Conservation (phyloP, 179 eudicot genomes). For the Spinacia oleracea region DNA sequence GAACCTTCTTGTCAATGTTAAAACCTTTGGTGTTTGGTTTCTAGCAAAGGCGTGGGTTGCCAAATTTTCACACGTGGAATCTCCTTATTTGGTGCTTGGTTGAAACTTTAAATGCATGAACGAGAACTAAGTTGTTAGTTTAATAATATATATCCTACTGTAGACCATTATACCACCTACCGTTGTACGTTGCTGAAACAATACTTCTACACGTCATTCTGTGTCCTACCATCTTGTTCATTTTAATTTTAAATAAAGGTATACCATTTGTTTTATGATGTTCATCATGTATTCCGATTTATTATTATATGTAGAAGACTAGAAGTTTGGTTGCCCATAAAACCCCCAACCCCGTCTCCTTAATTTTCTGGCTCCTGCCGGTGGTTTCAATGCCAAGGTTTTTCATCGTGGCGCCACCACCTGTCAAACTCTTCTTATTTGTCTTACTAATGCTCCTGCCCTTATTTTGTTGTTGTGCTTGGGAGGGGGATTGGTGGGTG, state of each 20-base stretch:
- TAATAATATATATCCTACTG: neutral
- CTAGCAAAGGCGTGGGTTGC: neutral
- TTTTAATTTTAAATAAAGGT: neutral
- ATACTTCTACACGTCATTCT: neutral
- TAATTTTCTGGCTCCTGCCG: too few relatives aligned
- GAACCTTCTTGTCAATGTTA: constrained; percentile 5
- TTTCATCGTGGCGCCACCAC: too few relatives aligned
- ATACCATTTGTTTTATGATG: neutral
- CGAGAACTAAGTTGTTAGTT: neutral
- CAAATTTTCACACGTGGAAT: neutral
- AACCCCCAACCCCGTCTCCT: too few relatives aligned
- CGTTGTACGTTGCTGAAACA: neutral
- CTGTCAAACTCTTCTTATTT: too few relatives aligned
- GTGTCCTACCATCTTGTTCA: neutral
- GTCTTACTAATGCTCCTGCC: too few relatives aligned
- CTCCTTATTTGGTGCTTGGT: neutral
- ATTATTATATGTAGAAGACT: too few relatives aligned
- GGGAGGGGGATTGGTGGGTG: too few relatives aligned
- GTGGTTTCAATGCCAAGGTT: too few relatives aligned
- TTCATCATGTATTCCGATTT: neutral
- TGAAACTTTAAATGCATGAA: neutral
- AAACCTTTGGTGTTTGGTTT: neutral
- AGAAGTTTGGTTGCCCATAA: too few relatives aligned
- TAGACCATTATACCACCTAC: neutral
- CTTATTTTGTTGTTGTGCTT: too few relatives aligned